Evolutionary conservation across 345 rosid genomes (phyloP), one percentile per base, ranked within the genome.

Genomic region (Aquilaria malaccensis): DNA sequence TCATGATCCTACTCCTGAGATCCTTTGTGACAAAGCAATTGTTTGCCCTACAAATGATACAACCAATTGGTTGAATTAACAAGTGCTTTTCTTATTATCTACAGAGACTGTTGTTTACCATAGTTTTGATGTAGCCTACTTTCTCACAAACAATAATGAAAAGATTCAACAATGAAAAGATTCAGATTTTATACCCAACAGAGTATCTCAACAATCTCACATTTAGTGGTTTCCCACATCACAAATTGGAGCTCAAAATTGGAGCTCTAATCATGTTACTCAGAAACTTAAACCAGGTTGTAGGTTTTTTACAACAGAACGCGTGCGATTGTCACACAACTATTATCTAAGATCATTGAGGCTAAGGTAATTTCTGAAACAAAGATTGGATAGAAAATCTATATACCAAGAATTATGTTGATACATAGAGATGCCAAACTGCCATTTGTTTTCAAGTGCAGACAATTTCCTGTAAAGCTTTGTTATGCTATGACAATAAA

Each of bases 401-500:
- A 13, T 2, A 52, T 52, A 3, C 56, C 32, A 6, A 52, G 56
- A 10, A 52, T 52, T 6, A 1, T 5, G 1, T 52, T 52, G 3
- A 29, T 6, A 2, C 22, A 6, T 1, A 5, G 15, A 22, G 11
- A 29, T 11, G 3, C 3, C 6, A 22, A 22, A 6, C 30, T 3
- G 10, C 56, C 56, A 5, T 53, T 53, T 22, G 1, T 22, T 9
- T 9, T 29, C 9, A 53, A 53, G 22, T 2, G 56, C 7, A 3
- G 6, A 2, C 12, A 53, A 11, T 53, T 14, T 22, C 33, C 33
- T 3, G 22, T 53, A 11, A 53, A 22, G 30, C 9, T 53, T 5
- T 53, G 31, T 5, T 53, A 53, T 53, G 56, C 33, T 4, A 53
- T 53, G 56, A 53, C 56, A 2, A 53, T 53, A 14, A 53, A 53